phyloP scores from a whole-genome alignment of 2,329 filamentous ascomycete genomes.

The Sarocladium kiliense region DNA sequence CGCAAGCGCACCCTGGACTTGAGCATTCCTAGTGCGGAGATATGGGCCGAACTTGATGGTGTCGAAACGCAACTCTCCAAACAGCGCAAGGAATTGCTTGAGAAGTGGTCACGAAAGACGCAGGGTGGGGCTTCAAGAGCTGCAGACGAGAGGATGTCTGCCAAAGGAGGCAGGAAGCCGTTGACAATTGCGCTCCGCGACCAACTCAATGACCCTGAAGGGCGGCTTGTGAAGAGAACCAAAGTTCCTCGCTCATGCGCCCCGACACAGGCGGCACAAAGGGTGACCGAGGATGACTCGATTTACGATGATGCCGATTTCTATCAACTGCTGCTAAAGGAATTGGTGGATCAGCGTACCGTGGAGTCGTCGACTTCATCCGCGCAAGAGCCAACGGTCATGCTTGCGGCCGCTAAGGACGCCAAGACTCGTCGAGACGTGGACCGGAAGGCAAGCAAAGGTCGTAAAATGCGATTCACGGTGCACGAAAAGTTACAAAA shows the following conservation, averaged over 20 bases:
- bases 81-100: conserved; percentile 66
- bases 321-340: conserved; percentile 88
- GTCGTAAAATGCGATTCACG: conserved; percentile 86
- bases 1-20: conserved; percentile 50
- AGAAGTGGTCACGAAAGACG: conserved; percentile 83
- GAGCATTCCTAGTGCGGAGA: conserved; percentile 54
- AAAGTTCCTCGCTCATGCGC: conserved; percentile 72
- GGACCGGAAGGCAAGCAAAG: conserved; percentile 93
- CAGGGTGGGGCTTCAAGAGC: conserved; percentile 24
- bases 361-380: conserved; percentile 54
- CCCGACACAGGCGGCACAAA: conserved; percentile 58
- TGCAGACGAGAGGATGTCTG: neutral
- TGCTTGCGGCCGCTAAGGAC: conserved; percentile 66
- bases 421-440: conserved; percentile 78
- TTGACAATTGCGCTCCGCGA: conserved; percentile 64
- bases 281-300: conserved; percentile 50
- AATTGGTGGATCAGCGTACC: conserved; percentile 85
- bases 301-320: conserved; percentile 95
- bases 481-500: conserved; percentile 97
- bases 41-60: conserved; percentile 68
- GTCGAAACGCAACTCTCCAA: conserved; percentile 56
- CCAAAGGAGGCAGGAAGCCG: conserved; percentile 17
- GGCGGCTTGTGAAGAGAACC: conserved; percentile 62
- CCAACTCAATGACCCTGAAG: conserved; percentile 60
- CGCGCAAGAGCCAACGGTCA: conserved; percentile 41